A percentile compares a stretch with the other conserved stretches of the same genome.
Evolutionary conservation across 495 filamentous ascomycete species (phyloP).

Genomic region (Staphylotrichum longicolle): DNA sequence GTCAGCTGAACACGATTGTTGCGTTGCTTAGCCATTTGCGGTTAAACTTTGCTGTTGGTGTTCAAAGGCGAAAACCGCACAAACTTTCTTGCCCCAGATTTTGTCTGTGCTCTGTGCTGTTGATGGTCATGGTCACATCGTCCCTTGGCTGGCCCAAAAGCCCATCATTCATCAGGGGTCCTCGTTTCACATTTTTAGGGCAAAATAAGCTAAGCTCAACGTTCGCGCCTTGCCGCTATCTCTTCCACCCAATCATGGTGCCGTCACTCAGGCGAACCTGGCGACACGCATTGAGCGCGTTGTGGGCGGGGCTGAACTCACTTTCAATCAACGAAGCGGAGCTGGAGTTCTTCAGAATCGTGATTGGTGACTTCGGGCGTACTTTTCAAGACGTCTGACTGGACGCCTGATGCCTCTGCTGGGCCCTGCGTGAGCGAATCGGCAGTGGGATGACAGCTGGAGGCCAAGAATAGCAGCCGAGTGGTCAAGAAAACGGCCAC

Average conservation of each 20-base stretch:
- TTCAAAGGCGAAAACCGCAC: not conserved
- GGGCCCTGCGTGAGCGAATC: not conserved
- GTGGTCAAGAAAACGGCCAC: slow-evolving; percentile 11
- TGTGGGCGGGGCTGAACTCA: not conserved
- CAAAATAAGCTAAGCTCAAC: slow-evolving; percentile 1
- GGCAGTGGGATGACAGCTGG: slow-evolving; percentile 3
- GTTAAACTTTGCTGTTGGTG: too few relatives aligned
- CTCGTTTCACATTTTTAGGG: slow-evolving; percentile 1
- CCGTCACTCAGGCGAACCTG: not conserved
- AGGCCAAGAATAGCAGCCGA: slow-evolving; percentile 18
- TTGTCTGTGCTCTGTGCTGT: not conserved
- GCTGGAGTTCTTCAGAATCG: slow-evolving; percentile 14
- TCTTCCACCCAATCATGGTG: slow-evolving; percentile 7
- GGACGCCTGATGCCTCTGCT: not conserved
- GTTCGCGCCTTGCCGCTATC: slow-evolving; percentile 8
- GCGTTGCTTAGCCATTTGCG: too few relatives aligned
- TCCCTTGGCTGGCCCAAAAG: not conserved
- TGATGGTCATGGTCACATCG: not conserved
- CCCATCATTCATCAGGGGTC: not conserved
- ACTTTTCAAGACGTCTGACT: not conserved
- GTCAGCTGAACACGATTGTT: too few relatives aligned
- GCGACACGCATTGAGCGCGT: not conserved
- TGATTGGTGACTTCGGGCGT: slow-evolving; percentile 23
- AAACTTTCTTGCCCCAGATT: not conserved
- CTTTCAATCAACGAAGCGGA: slow-evolving; percentile 1